Evolutionary conservation across 177 flowering plant species (phyloP).

Genomic region (Telopea speciosissima): DNA sequence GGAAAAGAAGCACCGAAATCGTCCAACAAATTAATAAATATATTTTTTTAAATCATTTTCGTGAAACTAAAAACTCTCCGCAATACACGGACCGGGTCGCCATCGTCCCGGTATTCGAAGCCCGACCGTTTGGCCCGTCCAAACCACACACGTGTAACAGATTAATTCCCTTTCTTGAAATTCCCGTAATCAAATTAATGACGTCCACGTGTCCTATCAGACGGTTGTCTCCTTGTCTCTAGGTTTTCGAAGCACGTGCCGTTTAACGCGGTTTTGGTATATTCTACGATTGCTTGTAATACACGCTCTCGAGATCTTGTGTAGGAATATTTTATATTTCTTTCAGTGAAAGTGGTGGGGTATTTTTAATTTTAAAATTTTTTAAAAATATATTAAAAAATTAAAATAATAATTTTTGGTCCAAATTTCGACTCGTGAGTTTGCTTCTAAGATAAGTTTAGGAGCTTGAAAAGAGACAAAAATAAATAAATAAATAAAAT

Average conservation of each 20-base stretch:
- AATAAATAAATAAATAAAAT: not conserved
- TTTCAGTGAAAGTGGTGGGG: not conserved
- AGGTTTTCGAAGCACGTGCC: slow-evolving; percentile 6
- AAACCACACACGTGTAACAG: slow-evolving; percentile 16
- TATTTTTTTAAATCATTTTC: slow-evolving; percentile 4
- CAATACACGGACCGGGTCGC: slow-evolving; percentile 26
- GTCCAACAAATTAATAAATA: not conserved
- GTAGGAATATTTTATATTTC: not conserved
- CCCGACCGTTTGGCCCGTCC: slow-evolving; percentile 8
- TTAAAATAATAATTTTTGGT: not conserved
- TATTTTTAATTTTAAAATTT: not conserved
- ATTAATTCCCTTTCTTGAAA: not conserved
- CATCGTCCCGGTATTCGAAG: slow-evolving; percentile 19
- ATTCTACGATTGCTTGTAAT: slow-evolving; percentile 24
- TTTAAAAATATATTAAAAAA: not conserved
- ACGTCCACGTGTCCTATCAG: slow-evolving; percentile 7
- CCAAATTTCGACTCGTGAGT: not conserved
- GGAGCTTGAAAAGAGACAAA: slow-evolving; percentile 10
- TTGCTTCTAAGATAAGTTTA: slow-evolving; percentile 13
- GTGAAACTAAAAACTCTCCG: slow-evolving; percentile 17
- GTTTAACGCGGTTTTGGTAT: slow-evolving; percentile 31
- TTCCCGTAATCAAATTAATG: not conserved
- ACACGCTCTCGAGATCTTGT: slow-evolving; percentile 23
- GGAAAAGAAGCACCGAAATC: not conserved
- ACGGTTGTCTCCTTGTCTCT: not conserved